Percentiles rank a stretch among this genome's conserved stretches.
phyloP scores from a whole-genome alignment of 441 rosid species.

The Adansonia rubrostipa region DNA sequence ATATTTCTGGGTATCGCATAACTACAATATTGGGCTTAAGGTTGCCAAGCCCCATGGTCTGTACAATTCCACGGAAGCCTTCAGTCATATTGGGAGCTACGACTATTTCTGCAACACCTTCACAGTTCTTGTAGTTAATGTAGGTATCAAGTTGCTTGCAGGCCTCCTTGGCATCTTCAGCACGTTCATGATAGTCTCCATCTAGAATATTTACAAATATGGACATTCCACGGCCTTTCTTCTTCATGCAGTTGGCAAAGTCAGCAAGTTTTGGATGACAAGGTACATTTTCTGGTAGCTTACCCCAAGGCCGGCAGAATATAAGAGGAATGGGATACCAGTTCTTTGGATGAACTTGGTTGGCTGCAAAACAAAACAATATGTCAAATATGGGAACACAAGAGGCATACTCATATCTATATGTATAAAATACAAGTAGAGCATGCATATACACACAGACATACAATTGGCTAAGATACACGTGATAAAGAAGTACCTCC shows the following conservation, averaged over 20 bases:
- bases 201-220: conserved; percentile 76
- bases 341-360: conserved; percentile 98
- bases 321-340: conserved; percentile 99
- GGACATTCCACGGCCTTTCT: conserved; percentile 99
- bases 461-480: background rate
- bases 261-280: conserved; percentile 99
- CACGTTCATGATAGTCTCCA: conserved; percentile 92
- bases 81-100: conserved; percentile 96
- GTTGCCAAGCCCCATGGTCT: conserved; percentile 98
- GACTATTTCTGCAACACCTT: conserved; percentile 98
- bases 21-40: conserved; percentile 98
- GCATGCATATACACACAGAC: background rate
- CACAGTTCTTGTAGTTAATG: conserved; percentile 90
- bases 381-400: conserved; percentile 11
- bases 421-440: conserved; percentile 17
- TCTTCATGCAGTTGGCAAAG: conserved; percentile 99
- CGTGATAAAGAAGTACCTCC: conserved; percentile 67
- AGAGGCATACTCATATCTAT: conserved; percentile 7
- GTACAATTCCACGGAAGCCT: conserved; percentile 96
- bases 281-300: conserved; percentile 96
- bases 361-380: conserved; percentile 59
- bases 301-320: conserved; percentile 99
- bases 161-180: conserved; percentile 94
- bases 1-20: conserved; percentile 98
- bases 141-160: conserved; percentile 87